Evolutionary conservation across 164 flowering plant species (phyloP).

Genomic region (Liriodendron chinense): DNA sequence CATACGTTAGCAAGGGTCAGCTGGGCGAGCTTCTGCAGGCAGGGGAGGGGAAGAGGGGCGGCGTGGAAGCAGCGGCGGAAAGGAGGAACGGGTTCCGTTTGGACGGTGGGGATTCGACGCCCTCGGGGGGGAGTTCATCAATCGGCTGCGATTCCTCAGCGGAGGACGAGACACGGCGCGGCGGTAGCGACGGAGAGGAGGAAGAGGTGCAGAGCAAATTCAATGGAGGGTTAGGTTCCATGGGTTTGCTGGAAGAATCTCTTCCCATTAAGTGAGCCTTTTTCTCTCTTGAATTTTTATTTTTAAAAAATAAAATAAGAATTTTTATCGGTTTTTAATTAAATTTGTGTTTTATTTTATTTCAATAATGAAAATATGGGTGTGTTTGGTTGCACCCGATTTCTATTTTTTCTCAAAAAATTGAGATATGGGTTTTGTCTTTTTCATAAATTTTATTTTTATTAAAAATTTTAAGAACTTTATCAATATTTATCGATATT

Average conservation of each 20-base stretch:
- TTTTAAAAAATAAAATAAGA: background rate
- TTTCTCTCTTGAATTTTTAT: slow-evolving; percentile 1
- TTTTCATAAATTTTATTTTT: background rate
- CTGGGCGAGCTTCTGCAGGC: background rate
- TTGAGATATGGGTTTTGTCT: background rate
- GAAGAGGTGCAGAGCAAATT: slow-evolving; percentile 25
- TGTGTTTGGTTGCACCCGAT: background rate
- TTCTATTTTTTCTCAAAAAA: background rate
- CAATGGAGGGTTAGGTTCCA: slow-evolving; percentile 30
- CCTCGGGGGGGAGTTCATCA: background rate
- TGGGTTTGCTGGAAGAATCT: slow-evolving; percentile 57
- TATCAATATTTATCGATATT: background rate
- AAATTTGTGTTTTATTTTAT: background rate
- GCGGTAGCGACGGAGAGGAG: slow-evolving; percentile 2
- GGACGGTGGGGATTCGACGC: slow-evolving; percentile 1
- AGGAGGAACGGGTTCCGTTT: background rate
- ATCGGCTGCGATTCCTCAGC: slow-evolving; percentile 18
- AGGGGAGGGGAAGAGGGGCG: background rate
- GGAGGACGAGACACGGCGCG: slow-evolving; percentile 22
- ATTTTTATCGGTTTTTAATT: background rate
- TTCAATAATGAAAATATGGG: background rate
- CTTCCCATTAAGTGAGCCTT: slow-evolving; percentile 64
- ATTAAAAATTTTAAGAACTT: background rate
- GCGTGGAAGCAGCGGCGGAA: background rate
- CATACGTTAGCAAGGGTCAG: slow-evolving; percentile 21